Conservation (phyloP, 2,329 filamentous ascomycete species). For the Cercospora citrullina region DNA sequence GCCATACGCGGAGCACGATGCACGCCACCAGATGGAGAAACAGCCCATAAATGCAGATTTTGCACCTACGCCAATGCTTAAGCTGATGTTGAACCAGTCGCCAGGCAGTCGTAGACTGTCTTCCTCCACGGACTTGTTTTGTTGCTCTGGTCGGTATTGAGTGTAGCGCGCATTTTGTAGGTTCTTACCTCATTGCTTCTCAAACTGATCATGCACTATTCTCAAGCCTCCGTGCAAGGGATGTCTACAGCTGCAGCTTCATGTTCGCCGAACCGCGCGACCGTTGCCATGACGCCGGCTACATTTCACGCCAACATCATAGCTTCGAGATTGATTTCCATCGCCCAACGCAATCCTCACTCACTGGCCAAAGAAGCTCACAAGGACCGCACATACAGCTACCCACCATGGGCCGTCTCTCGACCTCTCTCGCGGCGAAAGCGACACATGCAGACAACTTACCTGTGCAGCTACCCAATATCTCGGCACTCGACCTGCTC, state of each 20-base stretch:
- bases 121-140: background rate
- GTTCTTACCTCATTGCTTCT: background rate
- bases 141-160: background rate
- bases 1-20: background rate
- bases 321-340: background rate
- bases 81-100: background rate
- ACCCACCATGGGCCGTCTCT: constrained; percentile 33
- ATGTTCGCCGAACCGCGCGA: background rate
- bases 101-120: background rate
- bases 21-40: background rate
- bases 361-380: no score
- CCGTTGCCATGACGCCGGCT: constrained; percentile 2
- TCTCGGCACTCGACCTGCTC: constrained; percentile 38
- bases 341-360: no score
- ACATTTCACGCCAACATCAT: background rate
- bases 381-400: background rate
- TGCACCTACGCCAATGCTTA: background rate
- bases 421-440: constrained; percentile 33
- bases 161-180: background rate
- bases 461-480: constrained; percentile 29
- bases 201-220: background rate
- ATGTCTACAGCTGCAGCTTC: background rate
- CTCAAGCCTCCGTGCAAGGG: background rate
- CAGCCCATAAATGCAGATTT: background rate
- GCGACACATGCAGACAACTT: constrained; percentile 34